phyloP scores from a whole-genome alignment of 306 rosid species.

The Glycyrrhiza uralensis region DNA sequence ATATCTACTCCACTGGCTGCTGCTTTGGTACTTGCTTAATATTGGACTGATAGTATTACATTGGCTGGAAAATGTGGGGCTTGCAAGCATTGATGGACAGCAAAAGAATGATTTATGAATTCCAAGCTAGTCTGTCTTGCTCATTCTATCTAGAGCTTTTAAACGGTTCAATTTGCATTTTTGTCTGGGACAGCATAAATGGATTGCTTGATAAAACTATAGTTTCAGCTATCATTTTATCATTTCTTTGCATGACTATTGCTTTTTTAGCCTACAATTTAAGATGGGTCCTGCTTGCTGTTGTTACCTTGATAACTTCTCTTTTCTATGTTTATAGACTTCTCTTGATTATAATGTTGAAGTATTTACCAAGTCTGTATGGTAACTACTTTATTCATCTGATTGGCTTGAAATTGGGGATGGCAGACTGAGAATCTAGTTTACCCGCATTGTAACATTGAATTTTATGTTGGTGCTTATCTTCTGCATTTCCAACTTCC shows the following conservation, averaged over 20 bases:
- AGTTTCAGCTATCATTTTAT: neutral
- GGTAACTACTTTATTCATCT: neutral
- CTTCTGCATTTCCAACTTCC: neutral
- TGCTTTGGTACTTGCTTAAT: no score
- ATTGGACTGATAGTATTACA: neutral
- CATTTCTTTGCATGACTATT: neutral
- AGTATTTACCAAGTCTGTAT: neutral
- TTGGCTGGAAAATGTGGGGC: neutral
- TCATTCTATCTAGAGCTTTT: neutral
- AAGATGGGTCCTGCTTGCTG: neutral
- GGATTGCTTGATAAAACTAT: neutral
- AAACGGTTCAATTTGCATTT: neutral
- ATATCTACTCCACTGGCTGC: neutral
- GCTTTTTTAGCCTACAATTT: neutral
- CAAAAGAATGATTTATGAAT: neutral
- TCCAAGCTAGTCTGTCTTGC: neutral
- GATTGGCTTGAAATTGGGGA: neutral
- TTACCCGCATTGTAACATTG: neutral
- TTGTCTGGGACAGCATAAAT: no score
- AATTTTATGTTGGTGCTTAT: neutral
- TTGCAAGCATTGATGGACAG: neutral
- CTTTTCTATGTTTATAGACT: neutral
- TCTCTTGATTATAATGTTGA: neutral
- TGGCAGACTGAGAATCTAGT: neutral
- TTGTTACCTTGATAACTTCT: neutral